Evolutionary conservation across 2,329 filamentous ascomycete genomes (phyloP).

Genomic region (Trichoderma sp.): DNA sequence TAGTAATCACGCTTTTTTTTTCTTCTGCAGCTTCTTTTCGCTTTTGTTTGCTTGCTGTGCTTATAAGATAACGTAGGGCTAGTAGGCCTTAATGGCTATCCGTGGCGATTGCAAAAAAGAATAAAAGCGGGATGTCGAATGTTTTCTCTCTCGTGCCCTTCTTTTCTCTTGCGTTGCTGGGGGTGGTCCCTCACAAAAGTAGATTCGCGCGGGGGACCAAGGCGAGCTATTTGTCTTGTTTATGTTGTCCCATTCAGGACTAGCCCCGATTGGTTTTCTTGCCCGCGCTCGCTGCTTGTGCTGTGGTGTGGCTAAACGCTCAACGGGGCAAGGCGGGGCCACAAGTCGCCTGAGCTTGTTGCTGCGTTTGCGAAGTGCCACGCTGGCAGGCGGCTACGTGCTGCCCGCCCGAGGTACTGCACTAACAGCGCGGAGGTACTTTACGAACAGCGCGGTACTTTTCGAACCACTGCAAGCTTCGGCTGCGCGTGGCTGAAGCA

Average conservation of each 20-base stretch:
- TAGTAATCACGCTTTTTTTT: not conserved
- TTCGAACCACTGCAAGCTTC: not conserved
- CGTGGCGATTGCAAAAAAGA: not conserved
- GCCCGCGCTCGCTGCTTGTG: no score
- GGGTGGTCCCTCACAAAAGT: not conserved
- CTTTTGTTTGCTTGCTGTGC: not conserved
- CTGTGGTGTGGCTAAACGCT: conserved; percentile 10
- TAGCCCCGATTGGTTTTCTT: not conserved
- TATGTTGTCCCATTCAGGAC: conserved; percentile 23
- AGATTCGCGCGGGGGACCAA: conserved; percentile 3
- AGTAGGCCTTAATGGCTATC: not conserved
- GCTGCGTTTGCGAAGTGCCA: conserved; percentile 12
- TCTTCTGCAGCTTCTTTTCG: not conserved
- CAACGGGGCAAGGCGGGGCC: not conserved
- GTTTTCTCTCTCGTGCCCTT: not conserved
- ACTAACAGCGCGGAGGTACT: not conserved
- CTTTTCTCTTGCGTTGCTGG: not conserved
- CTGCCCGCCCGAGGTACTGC: not conserved
- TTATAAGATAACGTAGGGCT: not conserved
- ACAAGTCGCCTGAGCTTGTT: conserved; percentile 4
- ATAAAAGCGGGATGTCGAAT: conserved; percentile 17
- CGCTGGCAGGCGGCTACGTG: not conserved
- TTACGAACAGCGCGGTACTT: not conserved
- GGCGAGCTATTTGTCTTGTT: conserved; percentile 22
- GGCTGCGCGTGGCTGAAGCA: not conserved